Percentiles rank a stretch among this genome's conserved stretches.
phyloP scores from a whole-genome alignment of 306 rosid genomes.

The Vigna mungo region DNA sequence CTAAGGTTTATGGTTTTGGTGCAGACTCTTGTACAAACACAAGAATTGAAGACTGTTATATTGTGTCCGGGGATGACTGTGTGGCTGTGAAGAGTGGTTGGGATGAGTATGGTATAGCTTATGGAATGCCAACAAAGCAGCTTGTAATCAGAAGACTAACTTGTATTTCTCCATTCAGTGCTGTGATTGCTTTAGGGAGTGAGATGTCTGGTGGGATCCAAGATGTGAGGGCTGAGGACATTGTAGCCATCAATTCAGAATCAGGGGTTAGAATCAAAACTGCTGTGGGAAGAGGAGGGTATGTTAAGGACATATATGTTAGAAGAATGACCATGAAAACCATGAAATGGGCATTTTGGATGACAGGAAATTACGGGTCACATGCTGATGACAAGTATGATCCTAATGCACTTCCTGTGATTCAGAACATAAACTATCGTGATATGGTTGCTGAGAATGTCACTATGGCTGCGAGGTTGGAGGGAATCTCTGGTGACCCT shows the following conservation, averaged over 20 bases:
- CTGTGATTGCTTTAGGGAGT: slow-evolving; percentile 75
- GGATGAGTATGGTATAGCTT: slow-evolving; percentile 81
- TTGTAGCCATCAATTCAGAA: slow-evolving; percentile 61
- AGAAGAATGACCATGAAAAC: slow-evolving; percentile 68
- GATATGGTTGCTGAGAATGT: slow-evolving; percentile 75
- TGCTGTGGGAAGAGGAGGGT: slow-evolving; percentile 76
- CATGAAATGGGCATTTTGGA: slow-evolving; percentile 85
- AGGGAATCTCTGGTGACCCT: slow-evolving; percentile 67
- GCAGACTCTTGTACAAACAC: slow-evolving; percentile 87
- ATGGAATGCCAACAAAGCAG: slow-evolving; percentile 70
- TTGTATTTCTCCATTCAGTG: slow-evolving; percentile 73
- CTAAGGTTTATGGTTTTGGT: slow-evolving; percentile 30
- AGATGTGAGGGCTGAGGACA: slow-evolving; percentile 72
- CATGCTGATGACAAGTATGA: slow-evolving; percentile 70
- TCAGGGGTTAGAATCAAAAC: slow-evolving; percentile 80
- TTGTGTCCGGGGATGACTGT: slow-evolving; percentile 86
- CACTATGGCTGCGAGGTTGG: slow-evolving; percentile 72
- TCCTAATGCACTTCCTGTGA: slow-evolving; percentile 66
- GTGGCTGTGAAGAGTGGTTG: slow-evolving; percentile 86
- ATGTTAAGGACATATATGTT: slow-evolving; percentile 67
- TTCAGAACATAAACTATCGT: slow-evolving; percentile 65
- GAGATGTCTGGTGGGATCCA: slow-evolving; percentile 82
- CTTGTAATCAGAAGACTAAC: slow-evolving; percentile 67
- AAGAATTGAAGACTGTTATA: slow-evolving; percentile 76
- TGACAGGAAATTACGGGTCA: slow-evolving; percentile 76